Evolutionary conservation across 108 stramenopile genomes (phyloP), one percentile per base, ranked within the genome.

Genomic region (Skeletonema grethae): DNA sequence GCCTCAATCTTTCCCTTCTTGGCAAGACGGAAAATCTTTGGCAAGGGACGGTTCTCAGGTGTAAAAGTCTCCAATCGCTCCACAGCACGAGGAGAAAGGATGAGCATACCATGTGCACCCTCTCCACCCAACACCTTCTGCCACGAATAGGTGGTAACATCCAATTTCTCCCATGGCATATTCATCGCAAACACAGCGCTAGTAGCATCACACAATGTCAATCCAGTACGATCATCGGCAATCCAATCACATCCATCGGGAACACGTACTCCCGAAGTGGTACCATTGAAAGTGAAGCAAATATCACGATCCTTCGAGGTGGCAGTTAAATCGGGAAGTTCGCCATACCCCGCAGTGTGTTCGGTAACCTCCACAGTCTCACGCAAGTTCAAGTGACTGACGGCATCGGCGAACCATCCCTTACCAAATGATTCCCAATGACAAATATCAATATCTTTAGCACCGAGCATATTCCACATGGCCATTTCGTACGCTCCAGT

Each of bases 401-500:
- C 79, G 46, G 96, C 97, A 72, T 99, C 99, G 1, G 78, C 88
- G 69, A 89, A 90, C 98, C 98, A 99, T 53, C 97, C 97, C 89
- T 96, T 98, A 39, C 98, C 99, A 70, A 99, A 99, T 45, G 91
- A 93, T 84, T 99, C 99, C 98, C 98, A 99, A 82, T 98, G 92
- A 82, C 94, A 97, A 63, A 96, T 77, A 78, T 99, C 99, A 50
- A 99, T 88, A 71, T 98, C 96, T 15, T 89, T 75, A 15, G 72
- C 85, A 25, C 99, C 99, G 34, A 99, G 86, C 86, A 99, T 94
- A 81, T 88, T 96, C 99, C 99, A 99, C 99, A 99, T 99, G 75
- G 99, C 99, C 99, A 99, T 99, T 90, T 99, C 99, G 79, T 96
- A 99, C 22, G 99, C 99, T 22, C 99, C 99, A 28, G 99, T 99